phyloP scores from a whole-genome alignment of 2,329 filamentous ascomycete species.

The Orbilia ellipsospora region DNA sequence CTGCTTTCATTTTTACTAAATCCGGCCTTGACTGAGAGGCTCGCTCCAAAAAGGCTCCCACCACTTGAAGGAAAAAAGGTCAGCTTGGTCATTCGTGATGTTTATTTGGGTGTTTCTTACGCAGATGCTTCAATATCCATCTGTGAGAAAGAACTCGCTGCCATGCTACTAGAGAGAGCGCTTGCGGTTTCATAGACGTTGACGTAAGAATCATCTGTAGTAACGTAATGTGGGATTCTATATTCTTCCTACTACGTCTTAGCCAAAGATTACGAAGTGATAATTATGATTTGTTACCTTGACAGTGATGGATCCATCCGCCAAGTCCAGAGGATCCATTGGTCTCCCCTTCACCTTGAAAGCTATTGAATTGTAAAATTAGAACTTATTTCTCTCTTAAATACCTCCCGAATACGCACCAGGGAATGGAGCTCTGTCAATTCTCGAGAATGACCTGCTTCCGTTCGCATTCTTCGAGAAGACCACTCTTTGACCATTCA shows the following conservation, averaged over 20 bases:
- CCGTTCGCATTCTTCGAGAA: slow-evolving; percentile 24
- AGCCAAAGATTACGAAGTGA: not conserved
- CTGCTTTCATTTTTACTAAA: slow-evolving; percentile 33
- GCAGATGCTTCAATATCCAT: slow-evolving; percentile 44
- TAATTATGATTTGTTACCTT: not conserved
- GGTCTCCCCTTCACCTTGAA: slow-evolving; percentile 18
- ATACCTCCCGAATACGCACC: not conserved
- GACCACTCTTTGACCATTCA: slow-evolving; percentile 22
- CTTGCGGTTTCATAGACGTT: slow-evolving; percentile 49
- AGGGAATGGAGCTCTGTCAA: slow-evolving; percentile 15
- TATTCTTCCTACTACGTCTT: slow-evolving; percentile 14
- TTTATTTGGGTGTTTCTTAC: slow-evolving; percentile 45
- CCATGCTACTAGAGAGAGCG: slow-evolving; percentile 40
- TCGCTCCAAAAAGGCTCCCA: slow-evolving; percentile 35
- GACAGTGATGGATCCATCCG: not conserved
- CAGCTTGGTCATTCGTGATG: too few species aligned
- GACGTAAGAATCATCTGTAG: slow-evolving; percentile 55
- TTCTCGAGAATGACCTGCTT: slow-evolving; percentile 13
- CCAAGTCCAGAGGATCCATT: slow-evolving; percentile 6
- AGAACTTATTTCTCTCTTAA: not conserved
- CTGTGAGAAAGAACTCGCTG: slow-evolving; percentile 53
- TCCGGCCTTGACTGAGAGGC: slow-evolving; percentile 35
- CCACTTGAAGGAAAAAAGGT: slow-evolving; percentile 28
- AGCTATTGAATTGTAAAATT: not conserved
- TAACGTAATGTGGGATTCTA: slow-evolving; percentile 27